Percentiles rank a stretch among this genome's conserved stretches.
Evolutionary conservation across 2,329 filamentous ascomycete genomes (phyloP).

Genomic region (Aspergillus terreus): DNA sequence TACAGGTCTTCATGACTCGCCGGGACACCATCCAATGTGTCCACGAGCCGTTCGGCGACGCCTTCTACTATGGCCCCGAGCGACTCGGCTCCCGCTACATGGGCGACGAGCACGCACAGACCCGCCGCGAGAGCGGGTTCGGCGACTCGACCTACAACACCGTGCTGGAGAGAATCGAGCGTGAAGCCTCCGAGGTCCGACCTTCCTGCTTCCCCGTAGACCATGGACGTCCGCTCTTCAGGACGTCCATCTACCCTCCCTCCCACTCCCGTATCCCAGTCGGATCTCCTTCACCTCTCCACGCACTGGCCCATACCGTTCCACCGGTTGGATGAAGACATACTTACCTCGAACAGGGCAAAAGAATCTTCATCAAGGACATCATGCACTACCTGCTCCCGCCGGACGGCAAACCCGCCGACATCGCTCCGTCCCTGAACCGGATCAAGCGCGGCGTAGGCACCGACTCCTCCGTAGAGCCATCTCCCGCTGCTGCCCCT

Average conservation of each 20-base stretch:
- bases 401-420: constrained; percentile 63
- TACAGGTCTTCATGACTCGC: constrained; percentile 92
- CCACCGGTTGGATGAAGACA: constrained; percentile 6
- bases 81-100: constrained; percentile 75
- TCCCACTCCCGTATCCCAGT: background rate
- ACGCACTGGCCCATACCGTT: background rate
- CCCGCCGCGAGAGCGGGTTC: constrained; percentile 42
- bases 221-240: too few relatives aligned
- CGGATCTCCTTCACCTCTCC: constrained; percentile 8
- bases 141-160: constrained; percentile 49
- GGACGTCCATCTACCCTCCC: too few relatives aligned
- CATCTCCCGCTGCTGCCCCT: constrained; percentile 7
- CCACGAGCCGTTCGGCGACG: constrained; percentile 95
- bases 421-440: constrained; percentile 72
- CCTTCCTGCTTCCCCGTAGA: constrained; percentile 12
- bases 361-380: constrained; percentile 96
- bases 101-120: constrained; percentile 53
- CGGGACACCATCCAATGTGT: constrained; percentile 75
- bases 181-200: constrained; percentile 69
- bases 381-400: constrained; percentile 91
- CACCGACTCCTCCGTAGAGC: constrained; percentile 34
- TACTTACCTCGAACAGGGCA: constrained; percentile 61
- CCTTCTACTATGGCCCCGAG: constrained; percentile 94
- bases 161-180: constrained; percentile 72
- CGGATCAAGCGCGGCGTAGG: constrained; percentile 58